phyloP scores from a whole-genome alignment of 257 asterid species.

The Hygrophila difformis region DNA sequence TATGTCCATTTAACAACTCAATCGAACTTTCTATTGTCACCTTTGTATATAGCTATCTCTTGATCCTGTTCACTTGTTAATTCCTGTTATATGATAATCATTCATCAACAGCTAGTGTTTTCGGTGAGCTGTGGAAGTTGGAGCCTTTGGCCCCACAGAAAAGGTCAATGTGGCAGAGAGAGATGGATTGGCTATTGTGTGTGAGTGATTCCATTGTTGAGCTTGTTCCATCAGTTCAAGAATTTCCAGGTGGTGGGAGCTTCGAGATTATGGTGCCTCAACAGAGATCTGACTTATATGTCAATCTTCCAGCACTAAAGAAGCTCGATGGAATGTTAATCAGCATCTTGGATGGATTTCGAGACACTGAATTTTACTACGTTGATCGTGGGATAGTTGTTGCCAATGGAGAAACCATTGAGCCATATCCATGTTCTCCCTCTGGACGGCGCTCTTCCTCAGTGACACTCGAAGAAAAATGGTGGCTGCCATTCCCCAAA shows the following conservation, averaged over 20 bases:
- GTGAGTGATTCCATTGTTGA: constrained; percentile 87
- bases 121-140: constrained; percentile 85
- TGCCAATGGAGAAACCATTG: constrained; percentile 38
- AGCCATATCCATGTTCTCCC: constrained; percentile 29
- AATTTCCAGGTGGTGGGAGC: constrained; percentile 61
- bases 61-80: constrained; percentile 6
- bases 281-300: constrained; percentile 62
- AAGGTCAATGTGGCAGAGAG: constrained; percentile 63
- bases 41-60: neutral
- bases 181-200: constrained; percentile 91
- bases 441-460: constrained; percentile 52
- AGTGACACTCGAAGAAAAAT: constrained; percentile 61
- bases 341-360: constrained; percentile 69
- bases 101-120: constrained; percentile 54
- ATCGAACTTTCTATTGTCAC: neutral
- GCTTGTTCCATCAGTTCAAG: constrained; percentile 80
- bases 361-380: constrained; percentile 59
- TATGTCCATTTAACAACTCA: constrained; percentile 21
- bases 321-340: constrained; percentile 68
- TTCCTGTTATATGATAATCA: neutral
- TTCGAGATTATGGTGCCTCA: constrained; percentile 82
- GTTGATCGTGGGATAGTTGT: constrained; percentile 62
- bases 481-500: constrained; percentile 93
- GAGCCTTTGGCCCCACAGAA: constrained; percentile 61
- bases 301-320: constrained; percentile 85